Base-by-base conservation (phyloP, 331 rosid species). In the Saraca asoca region DNA sequence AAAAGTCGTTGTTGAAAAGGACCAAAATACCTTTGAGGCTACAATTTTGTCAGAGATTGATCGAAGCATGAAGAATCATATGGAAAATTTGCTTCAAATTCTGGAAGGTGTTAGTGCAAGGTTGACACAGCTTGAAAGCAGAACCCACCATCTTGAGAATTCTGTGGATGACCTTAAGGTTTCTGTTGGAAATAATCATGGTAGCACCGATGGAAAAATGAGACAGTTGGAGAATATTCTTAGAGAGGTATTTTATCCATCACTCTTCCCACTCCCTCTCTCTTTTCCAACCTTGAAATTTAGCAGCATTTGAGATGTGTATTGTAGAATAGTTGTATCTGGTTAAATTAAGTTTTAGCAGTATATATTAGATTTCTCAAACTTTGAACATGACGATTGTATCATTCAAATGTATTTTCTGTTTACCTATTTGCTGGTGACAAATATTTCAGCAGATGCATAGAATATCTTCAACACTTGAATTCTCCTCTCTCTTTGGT, bases 91-190 rank as follows among this genome's bases (percentile, higher is more conserved):
- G 80, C 80, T 88, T 53, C 84, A 85, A 70, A 85, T 80, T 19
- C 58, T 91, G 78, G 96, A 91, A 70, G 91, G 90, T 75, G 85
- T 91, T 79, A 80, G 97, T 74, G 88, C 92, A 11, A 85, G 91
- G 59, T 49, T 91, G 61, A 85, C 92, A 9, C 96, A 91, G 67
- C 75, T 91, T 56, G 97, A 91, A 78, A 88, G 87, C 69, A 80
- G 95, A 85, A 78, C 88, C 31, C 80, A 78, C 72, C 79, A 81
- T 53, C 88, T 91, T 68, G 97, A 91, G 79, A 80, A 64, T 80
- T 83, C 92, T 41, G 71, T 91, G 71, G 95, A 91, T 75, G 95
- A 88, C 75, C 78, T 91, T 80, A 91, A 85, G 84, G 75, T 71
- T 7, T 86, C 87, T 57, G 84, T 83, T 48, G 96, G 89, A 67